Evolutionary conservation across 1,284 basidiomycete species (phyloP).

Genomic region (Cryptococcus hybrid): DNA sequence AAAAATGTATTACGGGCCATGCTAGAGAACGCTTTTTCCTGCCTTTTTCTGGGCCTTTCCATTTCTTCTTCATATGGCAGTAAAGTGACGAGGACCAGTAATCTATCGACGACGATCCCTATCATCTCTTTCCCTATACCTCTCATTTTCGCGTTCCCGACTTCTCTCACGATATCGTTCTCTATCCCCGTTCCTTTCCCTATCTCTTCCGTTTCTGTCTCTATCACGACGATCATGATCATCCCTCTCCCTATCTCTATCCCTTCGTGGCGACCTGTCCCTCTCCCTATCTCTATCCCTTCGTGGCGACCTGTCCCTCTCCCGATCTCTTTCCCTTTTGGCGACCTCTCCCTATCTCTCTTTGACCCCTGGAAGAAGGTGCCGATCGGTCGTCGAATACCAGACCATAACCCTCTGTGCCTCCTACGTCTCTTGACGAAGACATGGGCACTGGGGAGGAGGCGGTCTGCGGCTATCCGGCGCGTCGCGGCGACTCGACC

Average conservation of each 20-base stretch:
- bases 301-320: slow-evolving; percentile 7
- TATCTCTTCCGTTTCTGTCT: slow-evolving; percentile 1
- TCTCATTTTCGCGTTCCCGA: too few relatives aligned
- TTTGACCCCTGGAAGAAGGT: neutral
- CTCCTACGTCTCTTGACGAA: slow-evolving; percentile 12
- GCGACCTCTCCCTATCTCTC: neutral
- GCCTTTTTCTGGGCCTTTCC: too few relatives aligned
- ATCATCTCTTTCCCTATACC: neutral
- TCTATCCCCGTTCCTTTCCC: neutral
- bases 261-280: slow-evolving; percentile 11
- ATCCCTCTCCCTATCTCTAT: slow-evolving; percentile 8
- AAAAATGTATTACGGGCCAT: too few relatives aligned
- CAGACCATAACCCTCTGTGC: slow-evolving; percentile 16
- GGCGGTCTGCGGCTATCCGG: neutral
- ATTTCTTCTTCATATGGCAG: too few relatives aligned
- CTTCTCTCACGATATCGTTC: slow-evolving; percentile 17
- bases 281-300: slow-evolving; percentile 11
- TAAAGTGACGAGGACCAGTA: too few relatives aligned
- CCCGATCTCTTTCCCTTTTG: slow-evolving; percentile 11
- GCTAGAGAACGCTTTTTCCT: too few relatives aligned
- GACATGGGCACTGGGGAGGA: neutral
- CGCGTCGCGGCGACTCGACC: neutral
- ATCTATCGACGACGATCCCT: neutral
- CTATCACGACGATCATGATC: slow-evolving; percentile 8
- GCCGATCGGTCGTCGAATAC: slow-evolving; percentile 10